phyloP scores from a whole-genome alignment of 805 yeast species.

The Lachancea waltii region DNA sequence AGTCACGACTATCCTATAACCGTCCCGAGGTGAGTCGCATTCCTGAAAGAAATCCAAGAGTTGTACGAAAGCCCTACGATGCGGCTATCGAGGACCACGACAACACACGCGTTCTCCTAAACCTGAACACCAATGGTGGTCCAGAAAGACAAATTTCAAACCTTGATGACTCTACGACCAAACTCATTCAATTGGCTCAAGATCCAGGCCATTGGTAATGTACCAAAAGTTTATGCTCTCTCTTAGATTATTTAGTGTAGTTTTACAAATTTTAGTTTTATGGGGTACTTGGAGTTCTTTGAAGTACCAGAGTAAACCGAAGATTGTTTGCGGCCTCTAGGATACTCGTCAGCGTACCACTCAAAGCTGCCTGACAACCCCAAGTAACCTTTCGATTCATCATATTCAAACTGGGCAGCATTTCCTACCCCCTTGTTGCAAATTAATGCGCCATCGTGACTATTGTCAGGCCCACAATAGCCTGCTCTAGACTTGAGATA shows the following conservation, averaged over 20 bases:
- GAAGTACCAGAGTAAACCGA: conserved; percentile 40
- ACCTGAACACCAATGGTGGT: conserved; percentile 1
- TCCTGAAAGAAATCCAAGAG: not conserved
- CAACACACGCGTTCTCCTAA: conserved; percentile 10
- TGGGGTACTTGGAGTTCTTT: conserved; percentile 34
- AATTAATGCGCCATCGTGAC: conserved; percentile 23
- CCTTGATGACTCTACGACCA: conserved; percentile 19
- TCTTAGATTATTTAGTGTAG: conserved; percentile 3
- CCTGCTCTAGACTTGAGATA: conserved; percentile 67
- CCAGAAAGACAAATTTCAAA: conserved; percentile 11
- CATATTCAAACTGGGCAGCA: conserved; percentile 53
- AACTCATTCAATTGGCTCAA: conserved; percentile 14
- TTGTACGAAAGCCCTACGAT: not conserved
- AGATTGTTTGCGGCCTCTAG: conserved; percentile 43
- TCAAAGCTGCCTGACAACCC: conserved; percentile 54
- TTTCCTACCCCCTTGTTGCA: conserved; percentile 32
- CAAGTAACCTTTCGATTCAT: conserved; percentile 38
- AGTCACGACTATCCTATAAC: conserved; percentile 17
- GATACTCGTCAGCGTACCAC: conserved; percentile 51
- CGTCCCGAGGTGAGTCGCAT: not conserved
- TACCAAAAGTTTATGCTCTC: not conserved
- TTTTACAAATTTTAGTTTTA: conserved; percentile 34
- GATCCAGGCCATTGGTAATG: conserved; percentile 3
- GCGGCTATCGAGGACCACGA: conserved; percentile 2
- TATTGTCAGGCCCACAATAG: conserved; percentile 47